Evolutionary conservation across 2,329 filamentous ascomycete species (phyloP).

Genomic region (Colletotrichum sp.): DNA sequence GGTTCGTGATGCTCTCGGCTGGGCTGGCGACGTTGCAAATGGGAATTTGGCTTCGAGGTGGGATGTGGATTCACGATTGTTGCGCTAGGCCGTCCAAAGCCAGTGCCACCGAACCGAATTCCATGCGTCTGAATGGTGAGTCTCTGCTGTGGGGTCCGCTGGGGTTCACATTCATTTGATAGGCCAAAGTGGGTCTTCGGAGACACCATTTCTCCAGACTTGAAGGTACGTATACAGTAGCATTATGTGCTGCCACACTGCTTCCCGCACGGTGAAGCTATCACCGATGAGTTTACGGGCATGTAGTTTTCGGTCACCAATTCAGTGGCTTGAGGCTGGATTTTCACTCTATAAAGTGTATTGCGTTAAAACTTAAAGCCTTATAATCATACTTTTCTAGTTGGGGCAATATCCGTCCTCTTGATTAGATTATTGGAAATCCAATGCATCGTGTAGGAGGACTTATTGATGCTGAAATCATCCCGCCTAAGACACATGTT

Average conservation of each 20-base stretch:
- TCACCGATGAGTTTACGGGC: background rate
- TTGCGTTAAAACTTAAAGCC: rapidly evolving
- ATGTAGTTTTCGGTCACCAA: background rate
- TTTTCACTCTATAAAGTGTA: rapidly evolving
- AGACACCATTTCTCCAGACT: conserved; percentile 7
- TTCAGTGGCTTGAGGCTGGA: background rate
- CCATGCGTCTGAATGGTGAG: background rate
- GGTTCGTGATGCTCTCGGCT: conserved; percentile 3
- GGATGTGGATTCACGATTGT: conserved; percentile 7
- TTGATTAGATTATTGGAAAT: background rate
- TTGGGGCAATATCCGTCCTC: background rate
- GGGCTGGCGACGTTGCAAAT: conserved; percentile 18
- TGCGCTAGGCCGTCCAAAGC: background rate
- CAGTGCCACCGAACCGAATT: background rate
- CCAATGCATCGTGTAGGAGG: background rate
- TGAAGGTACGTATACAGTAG: background rate
- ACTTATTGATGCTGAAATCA: background rate
- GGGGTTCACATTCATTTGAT: background rate
- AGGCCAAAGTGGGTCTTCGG: background rate
- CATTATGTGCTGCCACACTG: background rate
- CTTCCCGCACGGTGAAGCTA: background rate
- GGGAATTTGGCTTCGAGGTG: conserved; percentile 20
- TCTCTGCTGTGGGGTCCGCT: background rate
- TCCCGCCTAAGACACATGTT: rapidly evolving
- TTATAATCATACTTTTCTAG: rapidly evolving